Evolutionary conservation across 2,329 filamentous ascomycete species (phyloP).

Genomic region (Teratosphaeria pseudoeucalypti): DNA sequence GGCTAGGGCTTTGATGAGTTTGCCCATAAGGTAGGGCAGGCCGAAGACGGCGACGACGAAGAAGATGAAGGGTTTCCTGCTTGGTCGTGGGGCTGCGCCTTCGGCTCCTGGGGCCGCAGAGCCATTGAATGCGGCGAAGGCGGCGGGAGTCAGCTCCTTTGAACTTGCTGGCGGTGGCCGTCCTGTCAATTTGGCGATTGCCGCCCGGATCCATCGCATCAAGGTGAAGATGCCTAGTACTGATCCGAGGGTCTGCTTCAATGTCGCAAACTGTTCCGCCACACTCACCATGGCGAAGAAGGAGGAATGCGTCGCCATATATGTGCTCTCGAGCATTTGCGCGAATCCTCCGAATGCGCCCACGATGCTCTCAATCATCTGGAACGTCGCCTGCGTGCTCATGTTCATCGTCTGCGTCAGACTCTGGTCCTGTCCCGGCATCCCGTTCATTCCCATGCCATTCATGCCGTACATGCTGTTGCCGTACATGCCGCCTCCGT

Average conservation of each 20-base stretch:
- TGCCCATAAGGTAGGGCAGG: conserved; percentile 92
- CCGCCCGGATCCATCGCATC: conserved; percentile 85
- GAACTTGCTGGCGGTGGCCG: conserved; percentile 82
- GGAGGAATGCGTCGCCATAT: conserved; percentile 97
- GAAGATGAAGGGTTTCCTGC: conserved; percentile 90
- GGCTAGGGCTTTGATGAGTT: conserved; percentile 78
- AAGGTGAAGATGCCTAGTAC: conserved; percentile 91
- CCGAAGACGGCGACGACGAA: conserved; percentile 92
- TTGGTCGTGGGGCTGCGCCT: conserved; percentile 60
- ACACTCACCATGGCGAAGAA: conserved; percentile 99
- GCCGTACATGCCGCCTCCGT: conserved; percentile 28
- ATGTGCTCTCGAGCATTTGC: conserved; percentile 98
- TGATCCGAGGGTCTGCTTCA: conserved; percentile 86
- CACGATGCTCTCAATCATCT: conserved; percentile 95
- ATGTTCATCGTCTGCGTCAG: conserved; percentile 92
- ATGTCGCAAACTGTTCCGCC: conserved; percentile 89
- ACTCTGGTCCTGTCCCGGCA: conserved; percentile 76
- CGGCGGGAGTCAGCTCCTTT: conserved; percentile 74
- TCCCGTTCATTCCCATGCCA: conserved; percentile 40
- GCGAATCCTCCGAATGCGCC: conserved; percentile 95
- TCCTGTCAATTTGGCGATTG: conserved; percentile 86
- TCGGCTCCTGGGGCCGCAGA: conserved; percentile 11
- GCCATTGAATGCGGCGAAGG: conserved; percentile 82
- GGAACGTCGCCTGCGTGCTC: conserved; percentile 91
- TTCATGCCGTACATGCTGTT: conserved; percentile 11